Percentiles rank a stretch among this genome's conserved stretches.
phyloP scores from a whole-genome alignment of 768 basidiomycete species.

The Psilocybe tampanensis region DNA sequence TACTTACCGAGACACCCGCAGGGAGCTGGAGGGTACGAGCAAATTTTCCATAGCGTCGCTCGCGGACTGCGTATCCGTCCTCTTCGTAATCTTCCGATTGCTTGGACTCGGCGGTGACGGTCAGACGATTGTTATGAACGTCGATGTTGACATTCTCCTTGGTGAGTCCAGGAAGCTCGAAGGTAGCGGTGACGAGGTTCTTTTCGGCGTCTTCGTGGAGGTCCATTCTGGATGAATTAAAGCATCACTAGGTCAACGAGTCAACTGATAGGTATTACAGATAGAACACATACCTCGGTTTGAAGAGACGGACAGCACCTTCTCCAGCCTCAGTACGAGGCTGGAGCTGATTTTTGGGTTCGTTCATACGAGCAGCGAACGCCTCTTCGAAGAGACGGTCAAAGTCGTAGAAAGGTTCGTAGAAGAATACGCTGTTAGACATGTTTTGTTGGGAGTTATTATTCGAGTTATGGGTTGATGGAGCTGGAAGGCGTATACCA shows the following conservation, averaged over 20 bases:
- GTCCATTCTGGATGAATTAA: constrained; percentile 45
- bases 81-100: constrained; percentile 33
- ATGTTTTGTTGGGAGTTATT: background rate
- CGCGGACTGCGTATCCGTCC: constrained; percentile 42
- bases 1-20: constrained; percentile 50
- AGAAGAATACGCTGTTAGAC: constrained; percentile 7
- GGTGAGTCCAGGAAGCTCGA: constrained; percentile 59
- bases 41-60: constrained; percentile 49
- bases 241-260: background rate
- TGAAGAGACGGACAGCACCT: constrained; percentile 23
- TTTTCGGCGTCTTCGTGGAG: constrained; percentile 49
- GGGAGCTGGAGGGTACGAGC: constrained; percentile 54
- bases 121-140: constrained; percentile 49
- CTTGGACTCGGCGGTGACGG: constrained; percentile 50
- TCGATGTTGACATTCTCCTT: constrained; percentile 56
- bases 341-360: constrained; percentile 7
- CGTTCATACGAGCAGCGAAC: background rate
- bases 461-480: background rate
- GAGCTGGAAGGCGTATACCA: background rate
- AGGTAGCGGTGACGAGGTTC: constrained; percentile 53
- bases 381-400: constrained; percentile 6
- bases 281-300: constrained; percentile 33
- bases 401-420: constrained; percentile 9
- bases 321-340: constrained; percentile 14
- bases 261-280: background rate